Evolutionary conservation across 176 grass and related monocot genomes (phyloP), one percentile per base, ranked within the genome.

Genomic region (Triticum timopheevii): DNA sequence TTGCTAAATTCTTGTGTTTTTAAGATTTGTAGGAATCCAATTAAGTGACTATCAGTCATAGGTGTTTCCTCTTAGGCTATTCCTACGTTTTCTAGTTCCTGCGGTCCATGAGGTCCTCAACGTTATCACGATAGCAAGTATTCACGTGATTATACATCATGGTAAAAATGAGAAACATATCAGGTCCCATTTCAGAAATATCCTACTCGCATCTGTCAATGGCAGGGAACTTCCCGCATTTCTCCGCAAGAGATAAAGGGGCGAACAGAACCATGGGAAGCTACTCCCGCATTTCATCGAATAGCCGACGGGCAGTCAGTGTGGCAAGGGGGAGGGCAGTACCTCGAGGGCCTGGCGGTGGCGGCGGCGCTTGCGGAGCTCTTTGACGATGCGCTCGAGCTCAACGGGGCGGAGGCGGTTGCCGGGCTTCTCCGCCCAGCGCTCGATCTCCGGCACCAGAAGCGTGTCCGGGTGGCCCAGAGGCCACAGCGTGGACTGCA

Each of bases 311-410:
- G 82, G 25, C 4, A 44, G 80, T 6, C 50, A 24, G 5, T 66
- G 62, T 61, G 61, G 11, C 4, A 73, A 2, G 19, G 10, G 10
- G 13, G 47, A 50, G 3, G 50, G n/a, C 13, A 69, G 22, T 87
- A 98, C 95, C 95, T 98, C 93, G 52, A 98, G 93, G 20, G 93
- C 95, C 78, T 98, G 95, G 72, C 82, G 77, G 58, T 88, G 90
- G 85, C 89, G 84, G 39, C 84, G 89, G 35, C 90, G 85, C 77
- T 87, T 92, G 61, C 93, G 87, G 56, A 98, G 91, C 66, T 88
- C 91, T 65, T 44, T 87, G 66, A 98, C 82, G 56, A 93, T 15
- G 76, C 76, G 77, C 80, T 90, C 76, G 34, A 95, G 93, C 87
- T 95, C 91, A 1, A 82, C 68, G n/a, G 30, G 22, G 45, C 93